Evolutionary conservation across 306 rosid genomes (phyloP), one percentile per base, ranked within the genome.

Genomic region (Arachis hypogaea): DNA sequence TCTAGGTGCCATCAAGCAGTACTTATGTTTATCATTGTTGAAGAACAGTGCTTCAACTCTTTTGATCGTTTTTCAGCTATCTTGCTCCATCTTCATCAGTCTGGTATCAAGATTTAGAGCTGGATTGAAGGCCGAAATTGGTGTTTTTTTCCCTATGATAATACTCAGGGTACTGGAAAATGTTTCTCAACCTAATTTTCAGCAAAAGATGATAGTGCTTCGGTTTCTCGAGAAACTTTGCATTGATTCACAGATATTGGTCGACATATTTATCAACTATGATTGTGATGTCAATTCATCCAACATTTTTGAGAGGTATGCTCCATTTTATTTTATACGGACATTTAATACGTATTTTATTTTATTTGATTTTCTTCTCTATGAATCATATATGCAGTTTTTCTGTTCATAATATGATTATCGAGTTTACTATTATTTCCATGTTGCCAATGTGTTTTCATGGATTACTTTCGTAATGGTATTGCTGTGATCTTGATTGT

Each of bases 201-300:
- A 95, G 89, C 99, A 95, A 82, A 95, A 95, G 92, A 88, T 95
- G 85, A 95, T 87, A 67, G 99, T 95, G 70, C 98, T 95, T 76
- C 92, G 98, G 80, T 95, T 95, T 87, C 93, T 95, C 14, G 97
- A 87, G 80, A 92, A 82, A 87, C 92, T 95, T 38, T 95, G 90
- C 67, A 78, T 88, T 81, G 98, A 95, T 87, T 92, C 99, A 63
- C 99, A 90, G 86, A 90, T 95, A 83, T 81, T 95, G 82, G 98
- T 95, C 40, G 99, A 95, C 85, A 92, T 95, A 84, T 95, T 95
- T 71, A 87, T 92, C 77, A 95, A 92, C 81, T 95, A 95, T 61
- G 98, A 95, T 77, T 95, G 99, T 75, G 99, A 95, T 87, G 99
- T 95, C 89, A 95, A 90, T 87, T 92, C 99, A 68, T 90, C 99